These are phyloP conservation scores for Linum trigynum DNA, from an alignment of 345 rosid genomes.

Conservation along the genomic window DNA sequence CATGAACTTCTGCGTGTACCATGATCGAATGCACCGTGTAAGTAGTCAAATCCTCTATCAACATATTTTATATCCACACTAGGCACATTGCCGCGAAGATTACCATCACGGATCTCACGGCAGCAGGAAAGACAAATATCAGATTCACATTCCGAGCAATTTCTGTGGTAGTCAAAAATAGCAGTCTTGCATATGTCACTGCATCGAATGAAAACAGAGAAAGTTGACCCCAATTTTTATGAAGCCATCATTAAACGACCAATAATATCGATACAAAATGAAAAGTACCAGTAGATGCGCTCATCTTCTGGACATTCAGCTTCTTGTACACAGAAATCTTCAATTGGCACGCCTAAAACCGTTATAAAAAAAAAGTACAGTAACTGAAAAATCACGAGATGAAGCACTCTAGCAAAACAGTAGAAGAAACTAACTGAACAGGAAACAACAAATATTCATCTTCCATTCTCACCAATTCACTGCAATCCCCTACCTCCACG, in stretches of 20 bases:
- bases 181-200: conserved; percentile 52
- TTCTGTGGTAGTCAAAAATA: conserved; percentile 40
- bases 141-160: conserved; percentile 39
- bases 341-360: no score
- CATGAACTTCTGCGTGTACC: conserved; percentile 14
- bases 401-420: background rate
- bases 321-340: background rate
- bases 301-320: background rate
- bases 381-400: conserved; percentile 23
- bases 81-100: conserved; percentile 15
- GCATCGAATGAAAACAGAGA: conserved; percentile 4
- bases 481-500: no score
- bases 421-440: no score
- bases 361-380: conserved; percentile 1
- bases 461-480: no score
- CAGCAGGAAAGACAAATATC: conserved; percentile 54
- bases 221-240: background rate
- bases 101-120: conserved; percentile 33
- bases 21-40: conserved; percentile 21
- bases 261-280: conserved; percentile 14
- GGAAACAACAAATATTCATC: no score
- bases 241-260: background rate
- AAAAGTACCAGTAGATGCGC: background rate
- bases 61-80: conserved; percentile 17
- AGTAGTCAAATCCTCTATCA: conserved; percentile 19